A percentile compares a stretch with the other conserved stretches of the same genome.
Evolutionary conservation across 352 stramenopile species (phyloP).

Genomic region (Pelagophyceae sp.): DNA sequence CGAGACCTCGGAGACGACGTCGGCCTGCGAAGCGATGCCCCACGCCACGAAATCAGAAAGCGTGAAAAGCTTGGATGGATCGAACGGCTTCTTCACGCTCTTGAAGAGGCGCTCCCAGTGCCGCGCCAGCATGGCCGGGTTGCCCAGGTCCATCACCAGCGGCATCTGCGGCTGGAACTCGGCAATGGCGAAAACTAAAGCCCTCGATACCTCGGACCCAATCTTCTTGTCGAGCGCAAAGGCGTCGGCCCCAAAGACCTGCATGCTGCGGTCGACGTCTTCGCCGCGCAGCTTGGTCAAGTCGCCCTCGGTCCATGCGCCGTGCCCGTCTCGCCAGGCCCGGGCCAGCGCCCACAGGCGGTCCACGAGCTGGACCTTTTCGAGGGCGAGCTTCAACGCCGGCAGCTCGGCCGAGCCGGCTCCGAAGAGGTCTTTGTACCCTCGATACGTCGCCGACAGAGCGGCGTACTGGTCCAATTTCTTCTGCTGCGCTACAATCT

Average conservation of each 20-base stretch:
- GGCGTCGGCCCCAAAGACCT: conserved; percentile 61
- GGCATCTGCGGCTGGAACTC: conserved; percentile 78
- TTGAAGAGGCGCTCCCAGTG: conserved; percentile 85
- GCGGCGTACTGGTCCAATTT: conserved; percentile 29
- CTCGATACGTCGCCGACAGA: conserved; percentile 69
- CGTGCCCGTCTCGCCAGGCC: conserved; percentile 68
- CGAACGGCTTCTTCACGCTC: conserved; percentile 28
- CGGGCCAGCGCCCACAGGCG: conserved; percentile 68
- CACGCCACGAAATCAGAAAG: conserved; percentile 23
- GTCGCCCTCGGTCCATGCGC: conserved; percentile 57
- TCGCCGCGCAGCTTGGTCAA: conserved; percentile 74
- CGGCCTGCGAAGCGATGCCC: conserved; percentile 22
- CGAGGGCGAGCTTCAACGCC: conserved; percentile 68
- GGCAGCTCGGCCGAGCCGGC: conserved; percentile 71
- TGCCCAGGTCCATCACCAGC: conserved; percentile 70
- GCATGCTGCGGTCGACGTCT: conserved; percentile 64
- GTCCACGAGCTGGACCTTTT: conserved; percentile 69
- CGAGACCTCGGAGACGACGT: conserved; percentile 24
- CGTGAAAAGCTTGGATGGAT: conserved; percentile 11
- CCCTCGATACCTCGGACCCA: conserved; percentile 70
- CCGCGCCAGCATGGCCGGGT: conserved; percentile 73
- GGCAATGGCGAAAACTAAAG: conserved; percentile 67
- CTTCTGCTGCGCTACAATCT: conserved; percentile 68
- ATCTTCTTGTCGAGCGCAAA: conserved; percentile 75
- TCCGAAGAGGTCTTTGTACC: conserved; percentile 81